phyloP scores from a whole-genome alignment of 768 basidiomycete genomes.

The Naganishia antarctica region DNA sequence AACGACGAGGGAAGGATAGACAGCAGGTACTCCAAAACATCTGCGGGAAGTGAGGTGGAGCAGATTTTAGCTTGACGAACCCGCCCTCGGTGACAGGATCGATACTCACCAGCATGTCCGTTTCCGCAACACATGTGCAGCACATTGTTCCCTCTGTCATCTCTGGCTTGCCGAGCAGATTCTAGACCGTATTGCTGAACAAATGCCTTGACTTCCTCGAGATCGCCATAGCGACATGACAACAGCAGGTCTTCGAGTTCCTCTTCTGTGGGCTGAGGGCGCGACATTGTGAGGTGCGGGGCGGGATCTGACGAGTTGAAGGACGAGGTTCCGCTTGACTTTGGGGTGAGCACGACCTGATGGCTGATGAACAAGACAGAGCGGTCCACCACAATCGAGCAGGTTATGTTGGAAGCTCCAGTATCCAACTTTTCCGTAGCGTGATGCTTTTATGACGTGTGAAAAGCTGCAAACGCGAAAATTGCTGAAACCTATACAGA shows the following conservation, averaged over 20 bases:
- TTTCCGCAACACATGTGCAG: slow-evolving; percentile 86
- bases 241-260: slow-evolving; percentile 67
- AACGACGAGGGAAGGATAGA: slow-evolving; percentile 56
- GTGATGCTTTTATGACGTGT: too few species aligned
- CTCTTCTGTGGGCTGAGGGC: slow-evolving; percentile 41
- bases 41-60: slow-evolving; percentile 56
- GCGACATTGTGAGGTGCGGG: neutral
- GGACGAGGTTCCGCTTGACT: too few species aligned
- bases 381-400: too few species aligned
- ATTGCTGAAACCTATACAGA: too few species aligned
- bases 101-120: slow-evolving; percentile 69
- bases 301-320: too few species aligned
- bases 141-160: slow-evolving; percentile 71
- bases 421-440: too few species aligned
- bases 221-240: slow-evolving; percentile 79
- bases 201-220: slow-evolving; percentile 69
- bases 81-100: too few species aligned
- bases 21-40: slow-evolving; percentile 69
- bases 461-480: too few species aligned
- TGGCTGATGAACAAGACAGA: too few species aligned
- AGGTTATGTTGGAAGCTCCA: too few species aligned
- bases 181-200: slow-evolving; percentile 57
- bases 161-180: slow-evolving; percentile 54
- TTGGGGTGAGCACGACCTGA: too few species aligned
- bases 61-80: neutral